phyloP scores from a whole-genome alignment of 1,284 basidiomycete species.

The Pseudozyma tsukubaensis region DNA sequence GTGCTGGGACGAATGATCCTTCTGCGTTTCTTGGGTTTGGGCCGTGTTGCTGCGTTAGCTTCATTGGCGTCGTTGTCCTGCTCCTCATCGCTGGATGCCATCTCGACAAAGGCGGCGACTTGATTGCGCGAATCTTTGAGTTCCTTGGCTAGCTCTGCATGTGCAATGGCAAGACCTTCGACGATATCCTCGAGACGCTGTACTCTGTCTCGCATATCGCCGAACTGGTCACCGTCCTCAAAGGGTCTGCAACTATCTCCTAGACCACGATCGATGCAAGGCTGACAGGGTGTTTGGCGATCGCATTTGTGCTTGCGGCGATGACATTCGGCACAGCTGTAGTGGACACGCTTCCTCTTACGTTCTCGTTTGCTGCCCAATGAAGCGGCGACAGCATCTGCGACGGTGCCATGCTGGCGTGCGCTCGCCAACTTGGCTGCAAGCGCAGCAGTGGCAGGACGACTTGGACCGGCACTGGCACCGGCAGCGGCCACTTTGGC shows the following conservation, averaged over 20 bases:
- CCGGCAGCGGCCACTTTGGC: slow-evolving; percentile 34
- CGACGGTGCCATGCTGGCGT: slow-evolving; percentile 48
- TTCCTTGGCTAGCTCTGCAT: slow-evolving; percentile 58
- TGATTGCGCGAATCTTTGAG: slow-evolving; percentile 45
- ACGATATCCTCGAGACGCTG: slow-evolving; percentile 64
- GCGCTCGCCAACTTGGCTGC: slow-evolving; percentile 31
- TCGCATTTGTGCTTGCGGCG: slow-evolving; percentile 66
- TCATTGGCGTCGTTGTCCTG: slow-evolving; percentile 35
- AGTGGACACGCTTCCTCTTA: slow-evolving; percentile 64
- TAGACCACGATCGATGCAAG: slow-evolving; percentile 64
- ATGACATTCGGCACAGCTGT: slow-evolving; percentile 65
- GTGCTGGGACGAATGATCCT: slow-evolving; percentile 49
- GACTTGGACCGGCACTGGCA: slow-evolving; percentile 33
- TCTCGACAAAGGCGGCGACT: slow-evolving; percentile 46
- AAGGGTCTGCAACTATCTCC: slow-evolving; percentile 61
- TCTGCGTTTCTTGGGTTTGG: slow-evolving; percentile 46
- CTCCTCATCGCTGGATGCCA: slow-evolving; percentile 44
- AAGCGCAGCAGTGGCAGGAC: slow-evolving; percentile 33
- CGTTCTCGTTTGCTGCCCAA: slow-evolving; percentile 56
- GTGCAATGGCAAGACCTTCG: slow-evolving; percentile 62
- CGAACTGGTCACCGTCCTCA: slow-evolving; percentile 64
- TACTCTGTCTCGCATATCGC: slow-evolving; percentile 61
- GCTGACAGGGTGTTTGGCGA: slow-evolving; percentile 62
- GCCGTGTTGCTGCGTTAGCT: slow-evolving; percentile 11
- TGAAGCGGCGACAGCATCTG: slow-evolving; percentile 59